Percentiles rank a stretch among this genome's conserved stretches.
phyloP scores from a whole-genome alignment of 495 filamentous ascomycete species.

The Glarea lozoyensis region DNA sequence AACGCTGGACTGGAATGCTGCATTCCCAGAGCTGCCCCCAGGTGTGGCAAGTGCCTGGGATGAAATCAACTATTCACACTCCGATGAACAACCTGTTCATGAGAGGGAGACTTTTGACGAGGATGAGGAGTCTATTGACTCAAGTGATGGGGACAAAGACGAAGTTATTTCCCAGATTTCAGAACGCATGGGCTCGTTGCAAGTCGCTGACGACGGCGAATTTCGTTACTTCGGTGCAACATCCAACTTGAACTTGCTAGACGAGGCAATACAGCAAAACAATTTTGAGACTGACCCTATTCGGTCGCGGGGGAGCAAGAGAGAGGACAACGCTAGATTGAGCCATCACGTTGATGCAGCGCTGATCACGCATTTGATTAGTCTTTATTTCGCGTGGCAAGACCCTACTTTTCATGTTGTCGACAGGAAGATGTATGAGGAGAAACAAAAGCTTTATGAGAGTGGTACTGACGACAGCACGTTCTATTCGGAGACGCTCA shows the following conservation, averaged over 20 bases:
- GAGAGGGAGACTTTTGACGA: too few species aligned
- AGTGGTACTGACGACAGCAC: too few species aligned
- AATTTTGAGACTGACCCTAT: conserved; percentile 29
- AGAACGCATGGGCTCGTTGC: conserved; percentile 31
- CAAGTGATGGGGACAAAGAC: too few species aligned
- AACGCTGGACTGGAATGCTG: too few species aligned
- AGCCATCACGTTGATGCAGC: conserved; percentile 32
- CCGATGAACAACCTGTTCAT: too few species aligned
- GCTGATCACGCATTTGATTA: conserved; percentile 36
- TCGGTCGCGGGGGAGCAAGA: conserved; percentile 36
- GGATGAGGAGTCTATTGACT: too few species aligned
- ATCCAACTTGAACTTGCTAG: conserved; percentile 38
- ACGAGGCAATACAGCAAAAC: conserved; percentile 17
- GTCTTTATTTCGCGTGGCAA: conserved; percentile 45
- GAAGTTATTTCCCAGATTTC: conserved; percentile 5
- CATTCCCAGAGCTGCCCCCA: too few species aligned
- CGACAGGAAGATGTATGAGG: conserved; percentile 36
- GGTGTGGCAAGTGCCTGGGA: too few species aligned
- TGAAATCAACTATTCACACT: too few species aligned
- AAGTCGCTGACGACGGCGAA: conserved; percentile 41
- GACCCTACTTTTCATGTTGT: conserved; percentile 41
- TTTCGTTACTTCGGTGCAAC: conserved; percentile 40
- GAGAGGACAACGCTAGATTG: conserved; percentile 34
- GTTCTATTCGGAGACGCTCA: conserved; percentile 3
- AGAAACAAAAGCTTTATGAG: conserved; percentile 24